Conservation (phyloP, 179 eudicot genomes). For the Sideroxylon spinosum region DNA sequence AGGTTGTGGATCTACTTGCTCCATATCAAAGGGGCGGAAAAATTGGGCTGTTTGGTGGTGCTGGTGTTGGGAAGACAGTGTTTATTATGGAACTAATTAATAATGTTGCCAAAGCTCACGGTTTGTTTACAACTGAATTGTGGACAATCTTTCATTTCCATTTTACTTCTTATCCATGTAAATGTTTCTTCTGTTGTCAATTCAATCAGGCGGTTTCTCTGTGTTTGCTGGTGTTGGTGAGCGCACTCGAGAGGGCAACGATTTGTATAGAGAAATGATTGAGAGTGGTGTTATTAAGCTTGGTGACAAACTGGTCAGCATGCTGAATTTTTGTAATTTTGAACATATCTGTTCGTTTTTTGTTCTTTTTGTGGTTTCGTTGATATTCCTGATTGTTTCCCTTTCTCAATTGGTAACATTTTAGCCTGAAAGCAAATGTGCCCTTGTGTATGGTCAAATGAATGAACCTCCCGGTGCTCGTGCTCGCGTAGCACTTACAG, state of each 20-base stretch:
- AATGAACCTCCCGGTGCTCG: constrained; percentile 95
- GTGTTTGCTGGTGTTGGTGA: constrained; percentile 91
- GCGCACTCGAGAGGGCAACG: constrained; percentile 86
- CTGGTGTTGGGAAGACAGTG: constrained; percentile 89
- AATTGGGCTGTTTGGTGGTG: constrained; percentile 87
- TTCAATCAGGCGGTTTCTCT: constrained; percentile 72
- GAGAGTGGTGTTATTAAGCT: constrained; percentile 97
- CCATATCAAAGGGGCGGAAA: constrained; percentile 94
- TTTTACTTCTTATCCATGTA: not conserved
- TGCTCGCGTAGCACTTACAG: constrained; percentile 91
- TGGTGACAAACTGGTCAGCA: constrained; percentile 64
- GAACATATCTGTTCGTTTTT: not conserved
- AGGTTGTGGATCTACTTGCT: constrained; percentile 90
- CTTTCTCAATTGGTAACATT: not conserved
- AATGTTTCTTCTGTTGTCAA: not conserved
- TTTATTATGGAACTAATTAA: constrained; percentile 87
- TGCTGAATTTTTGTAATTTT: not conserved
- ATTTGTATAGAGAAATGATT: constrained; percentile 81
- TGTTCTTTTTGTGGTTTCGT: constrained; percentile 6
- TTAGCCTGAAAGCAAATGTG: constrained; percentile 79
- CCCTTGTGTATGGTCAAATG: constrained; percentile 94
- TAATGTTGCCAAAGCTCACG: constrained; percentile 89
- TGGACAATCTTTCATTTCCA: not conserved
- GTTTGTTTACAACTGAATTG: constrained; percentile 27
- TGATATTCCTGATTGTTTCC: not conserved